These are phyloP conservation scores for Catharanthus roseus DNA, from an alignment of 257 asterid genomes.

Conservation along the genomic window DNA sequence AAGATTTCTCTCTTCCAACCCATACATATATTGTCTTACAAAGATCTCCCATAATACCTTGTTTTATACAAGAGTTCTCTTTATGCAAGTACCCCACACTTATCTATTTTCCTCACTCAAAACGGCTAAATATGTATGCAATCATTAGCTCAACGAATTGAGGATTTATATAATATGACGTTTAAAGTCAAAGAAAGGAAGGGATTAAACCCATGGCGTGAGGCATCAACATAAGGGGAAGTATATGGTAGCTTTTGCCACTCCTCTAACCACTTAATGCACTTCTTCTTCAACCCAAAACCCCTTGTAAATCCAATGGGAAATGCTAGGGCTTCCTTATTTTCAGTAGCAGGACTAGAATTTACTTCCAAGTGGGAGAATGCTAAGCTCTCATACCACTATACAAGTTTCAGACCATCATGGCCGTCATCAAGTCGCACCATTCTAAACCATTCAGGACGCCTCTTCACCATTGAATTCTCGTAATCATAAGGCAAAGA, in stretches of 20 bases:
- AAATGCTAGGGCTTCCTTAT: constrained; percentile 40
- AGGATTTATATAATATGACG: too few relatives aligned
- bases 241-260: constrained; percentile 91
- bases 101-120: too few relatives aligned
- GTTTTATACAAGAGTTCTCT: too few relatives aligned
- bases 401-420: constrained; percentile 49
- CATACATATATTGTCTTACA: too few relatives aligned
- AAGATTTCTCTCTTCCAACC: too few relatives aligned
- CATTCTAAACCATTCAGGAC: constrained; percentile 46
- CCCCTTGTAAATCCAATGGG: constrained; percentile 82
- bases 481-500: constrained; percentile 66
- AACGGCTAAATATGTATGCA: too few relatives aligned
- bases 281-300: constrained; percentile 78
- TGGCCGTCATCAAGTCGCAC: constrained; percentile 67
- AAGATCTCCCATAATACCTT: too few relatives aligned
- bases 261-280: constrained; percentile 82
- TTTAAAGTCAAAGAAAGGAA: too few relatives aligned
- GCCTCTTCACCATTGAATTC: constrained; percentile 30
- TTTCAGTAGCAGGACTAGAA: constrained; percentile 10
- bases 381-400: constrained; percentile 57
- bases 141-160: too few relatives aligned
- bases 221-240: constrained; percentile 63
- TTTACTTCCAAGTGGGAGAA: constrained; percentile 57
- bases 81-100: too few relatives aligned
- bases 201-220: too few relatives aligned